Evolutionary conservation across 495 filamentous ascomycete species (phyloP).

Genomic region (Hypoxylon rickii): DNA sequence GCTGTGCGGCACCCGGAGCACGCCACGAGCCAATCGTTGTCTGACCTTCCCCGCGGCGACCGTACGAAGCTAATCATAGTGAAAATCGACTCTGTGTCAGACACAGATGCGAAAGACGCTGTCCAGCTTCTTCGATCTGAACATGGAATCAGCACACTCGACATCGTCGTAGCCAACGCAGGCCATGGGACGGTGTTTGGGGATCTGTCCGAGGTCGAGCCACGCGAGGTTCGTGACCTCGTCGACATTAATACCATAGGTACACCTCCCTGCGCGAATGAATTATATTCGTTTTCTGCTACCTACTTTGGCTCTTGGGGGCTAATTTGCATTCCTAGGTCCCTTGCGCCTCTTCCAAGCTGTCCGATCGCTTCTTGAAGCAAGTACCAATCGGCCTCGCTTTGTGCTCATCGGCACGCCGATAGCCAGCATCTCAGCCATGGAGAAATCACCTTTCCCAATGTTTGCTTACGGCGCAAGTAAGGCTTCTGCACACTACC

Average conservation of each 20-base stretch:
- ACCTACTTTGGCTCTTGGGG: too few relatives aligned
- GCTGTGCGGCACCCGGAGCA: constrained; percentile 42
- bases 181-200: constrained; percentile 37
- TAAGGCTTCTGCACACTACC: constrained; percentile 48
- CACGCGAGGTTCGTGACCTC: constrained; percentile 2
- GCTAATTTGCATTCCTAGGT: too few relatives aligned
- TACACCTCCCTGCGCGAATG: neutral
- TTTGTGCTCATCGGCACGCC: constrained; percentile 43
- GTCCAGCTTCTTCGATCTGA: constrained; percentile 32
- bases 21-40: constrained; percentile 31
- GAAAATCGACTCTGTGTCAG: constrained; percentile 44
- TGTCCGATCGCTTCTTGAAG: constrained; percentile 38
- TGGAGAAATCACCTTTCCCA: constrained; percentile 28
- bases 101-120: constrained; percentile 33
- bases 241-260: constrained; percentile 46
- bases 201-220: constrained; percentile 25
- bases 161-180: constrained; percentile 55
- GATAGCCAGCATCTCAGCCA: constrained; percentile 32
- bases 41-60: constrained; percentile 37
- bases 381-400: constrained; percentile 32
- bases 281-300: constrained; percentile 33
- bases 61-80: constrained; percentile 43
- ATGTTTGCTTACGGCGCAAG: constrained; percentile 43
- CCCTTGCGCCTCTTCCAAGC: constrained; percentile 50
- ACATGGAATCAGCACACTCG: constrained; percentile 45